A percentile compares a stretch with the other conserved stretches of the same genome.
Conservation (phyloP, 140 eudicot genomes). For the Flaveria floridana region DNA sequence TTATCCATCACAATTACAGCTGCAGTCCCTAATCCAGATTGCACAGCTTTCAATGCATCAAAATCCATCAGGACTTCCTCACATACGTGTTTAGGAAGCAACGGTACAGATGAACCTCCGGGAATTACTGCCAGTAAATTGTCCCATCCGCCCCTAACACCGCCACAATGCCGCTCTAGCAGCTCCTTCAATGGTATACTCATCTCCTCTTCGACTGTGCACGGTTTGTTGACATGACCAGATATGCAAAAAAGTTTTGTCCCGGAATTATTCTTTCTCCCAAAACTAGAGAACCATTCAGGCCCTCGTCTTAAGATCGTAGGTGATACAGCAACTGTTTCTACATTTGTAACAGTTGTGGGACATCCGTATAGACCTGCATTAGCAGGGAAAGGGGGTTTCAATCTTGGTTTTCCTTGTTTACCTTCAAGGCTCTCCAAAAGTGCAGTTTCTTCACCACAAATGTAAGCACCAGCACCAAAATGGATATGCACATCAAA, state of each 20-base stretch:
- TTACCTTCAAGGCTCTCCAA: slow-evolving; percentile 94
- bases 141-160: slow-evolving; percentile 99
- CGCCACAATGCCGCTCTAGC: slow-evolving; percentile 92
- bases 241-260: slow-evolving; percentile 87
- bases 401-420: slow-evolving; percentile 94
- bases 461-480: slow-evolving; percentile 98
- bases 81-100: slow-evolving; percentile 71
- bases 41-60: slow-evolving; percentile 89
- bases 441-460: slow-evolving; percentile 99
- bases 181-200: slow-evolving; percentile 90
- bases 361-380: slow-evolving; percentile 95
- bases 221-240: slow-evolving; percentile 95
- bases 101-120: slow-evolving; percentile 91
- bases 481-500: slow-evolving; percentile 88
- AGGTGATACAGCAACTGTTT: slow-evolving; percentile 95
- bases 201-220: slow-evolving; percentile 99
- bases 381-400: slow-evolving; percentile 97
- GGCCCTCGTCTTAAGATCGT: slow-evolving; percentile 92
- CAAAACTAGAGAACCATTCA: slow-evolving; percentile 93
- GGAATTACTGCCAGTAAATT: slow-evolving; percentile 93
- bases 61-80: slow-evolving; percentile 97
- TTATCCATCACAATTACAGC: slow-evolving; percentile 98
- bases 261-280: slow-evolving; percentile 86
- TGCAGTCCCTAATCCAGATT: slow-evolving; percentile 94
- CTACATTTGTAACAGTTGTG: slow-evolving; percentile 92